phyloP scores from a whole-genome alignment of 495 filamentous ascomycete genomes.

The Podospora comata region DNA sequence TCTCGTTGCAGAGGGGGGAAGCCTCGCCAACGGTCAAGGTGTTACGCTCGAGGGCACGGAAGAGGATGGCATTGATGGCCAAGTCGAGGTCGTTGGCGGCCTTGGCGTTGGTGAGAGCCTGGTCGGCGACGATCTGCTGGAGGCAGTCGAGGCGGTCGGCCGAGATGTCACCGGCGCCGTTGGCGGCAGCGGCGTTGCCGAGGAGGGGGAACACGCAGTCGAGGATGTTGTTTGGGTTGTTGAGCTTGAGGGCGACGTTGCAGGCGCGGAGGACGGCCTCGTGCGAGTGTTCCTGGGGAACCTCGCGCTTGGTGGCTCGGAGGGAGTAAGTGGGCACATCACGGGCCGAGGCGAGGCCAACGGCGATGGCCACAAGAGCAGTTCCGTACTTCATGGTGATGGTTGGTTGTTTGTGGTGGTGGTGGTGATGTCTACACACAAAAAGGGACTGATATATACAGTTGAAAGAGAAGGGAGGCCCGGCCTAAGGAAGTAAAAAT shows the following conservation, averaged over 20 bases:
- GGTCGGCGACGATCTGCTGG: conserved; percentile 64
- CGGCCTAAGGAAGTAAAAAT: conserved; percentile 38
- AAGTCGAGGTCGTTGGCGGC: conserved; percentile 55
- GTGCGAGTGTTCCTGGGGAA: conserved; percentile 64
- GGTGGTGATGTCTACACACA: conserved; percentile 19
- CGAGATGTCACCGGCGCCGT: conserved; percentile 52
- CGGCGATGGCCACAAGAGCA: conserved; percentile 32
- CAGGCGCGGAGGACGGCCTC: conserved; percentile 49
- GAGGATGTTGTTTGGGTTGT: conserved; percentile 59
- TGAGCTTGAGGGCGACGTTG: conserved; percentile 46
- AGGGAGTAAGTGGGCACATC: conserved; percentile 31
- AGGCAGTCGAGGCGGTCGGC: conserved; percentile 57
- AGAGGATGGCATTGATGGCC: conserved; percentile 58
- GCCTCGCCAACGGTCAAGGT: conserved; percentile 55
- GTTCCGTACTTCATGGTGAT: conserved; percentile 48
- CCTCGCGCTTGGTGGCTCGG: conserved; percentile 48
- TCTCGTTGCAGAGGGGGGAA: conserved; percentile 54
- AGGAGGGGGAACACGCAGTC: conserved; percentile 64
- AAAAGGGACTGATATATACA: conserved; percentile 18
- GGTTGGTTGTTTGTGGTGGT: conserved; percentile 37
- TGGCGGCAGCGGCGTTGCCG: conserved; percentile 56
- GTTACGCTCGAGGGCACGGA: conserved; percentile 62
- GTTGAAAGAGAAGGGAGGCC: conserved; percentile 29
- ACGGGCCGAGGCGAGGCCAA: conserved; percentile 32
- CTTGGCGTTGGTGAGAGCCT: conserved; percentile 69